Evolutionary conservation across 345 rosid species (phyloP), one percentile per base, ranked within the genome.

Genomic region (Camelina neglecta): DNA sequence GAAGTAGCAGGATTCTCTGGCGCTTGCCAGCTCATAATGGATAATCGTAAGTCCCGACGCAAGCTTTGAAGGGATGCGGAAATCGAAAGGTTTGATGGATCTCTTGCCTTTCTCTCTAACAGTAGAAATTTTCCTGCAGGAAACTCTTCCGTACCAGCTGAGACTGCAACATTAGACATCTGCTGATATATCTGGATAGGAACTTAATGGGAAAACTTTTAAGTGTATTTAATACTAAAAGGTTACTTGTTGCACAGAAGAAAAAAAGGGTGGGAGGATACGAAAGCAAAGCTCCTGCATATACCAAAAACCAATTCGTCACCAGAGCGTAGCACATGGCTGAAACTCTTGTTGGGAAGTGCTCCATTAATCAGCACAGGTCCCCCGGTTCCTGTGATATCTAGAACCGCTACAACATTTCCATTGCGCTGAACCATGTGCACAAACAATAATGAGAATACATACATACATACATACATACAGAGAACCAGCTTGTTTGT

Each of bases 271-370:
- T 24, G 26, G 26, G 26, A 24, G 96, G 97, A 93, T 93, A 93
- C 98, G 72, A 87, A 93, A 70, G 94, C 89, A 83, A 87, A 87
- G 80, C 79, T 84, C 70, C 87, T 86, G 35, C 57, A 60, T 7
- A 64, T 26, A 74, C 97, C 93, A 65, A 93, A 90, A 56, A 83
- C 80, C 53, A 93, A 73, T 75, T 93, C 97, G 70, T 93, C 98
- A 41, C 98, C 96, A 1, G 97, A 87, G 68, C 75, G 82, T 60
- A 91, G 90, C 60, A 38, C 65, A 20, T 84, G 35, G 38, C 16
- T 26, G 31, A 3, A 26, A 26, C 31, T 3, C 5, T 26, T 26
- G 31, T 26, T 3, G 31, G 0, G 31, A 26, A 26, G 5, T 26
- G 4, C 31, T 26, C 31, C 31, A 26, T 26, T 26, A 78, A 60